These are phyloP conservation scores for Fraxinus quadrangulata DNA, from an alignment of 257 asterid genomes.

Conservation along the genomic window DNA sequence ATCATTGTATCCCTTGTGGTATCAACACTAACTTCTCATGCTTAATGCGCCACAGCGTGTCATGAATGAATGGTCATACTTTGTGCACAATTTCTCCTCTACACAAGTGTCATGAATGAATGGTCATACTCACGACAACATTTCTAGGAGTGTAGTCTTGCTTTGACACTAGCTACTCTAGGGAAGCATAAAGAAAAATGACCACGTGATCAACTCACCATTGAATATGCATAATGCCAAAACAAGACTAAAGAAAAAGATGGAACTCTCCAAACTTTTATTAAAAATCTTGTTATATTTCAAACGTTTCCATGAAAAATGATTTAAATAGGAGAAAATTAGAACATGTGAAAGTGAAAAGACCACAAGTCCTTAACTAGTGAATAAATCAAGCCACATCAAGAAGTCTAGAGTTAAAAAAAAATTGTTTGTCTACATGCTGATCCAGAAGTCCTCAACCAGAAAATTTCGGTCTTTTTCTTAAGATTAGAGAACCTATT, in stretches of 20 bases:
- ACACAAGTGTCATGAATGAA: background rate
- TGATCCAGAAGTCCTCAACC: background rate
- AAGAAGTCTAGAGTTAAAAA: background rate
- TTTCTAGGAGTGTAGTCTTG: background rate
- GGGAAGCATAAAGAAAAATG: background rate
- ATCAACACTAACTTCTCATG: background rate
- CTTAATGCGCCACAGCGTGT: background rate
- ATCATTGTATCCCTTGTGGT: background rate
- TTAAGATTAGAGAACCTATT: background rate
- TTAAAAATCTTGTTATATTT: background rate
- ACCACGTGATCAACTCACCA: background rate
- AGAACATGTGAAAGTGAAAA: background rate
- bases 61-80: no score
- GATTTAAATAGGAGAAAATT: background rate
- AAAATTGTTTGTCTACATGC: background rate
- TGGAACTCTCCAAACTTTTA: background rate
- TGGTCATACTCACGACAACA: background rate
- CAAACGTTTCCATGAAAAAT: background rate
- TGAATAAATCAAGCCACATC: background rate
- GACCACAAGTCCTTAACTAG: background rate
- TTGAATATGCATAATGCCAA: background rate
- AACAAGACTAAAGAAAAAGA: background rate
- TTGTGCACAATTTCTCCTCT: background rate
- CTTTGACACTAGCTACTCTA: background rate
- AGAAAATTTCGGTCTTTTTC: background rate